phyloP scores from a whole-genome alignment of 1,284 basidiomycete species.

The Schizophyllum amplum region DNA sequence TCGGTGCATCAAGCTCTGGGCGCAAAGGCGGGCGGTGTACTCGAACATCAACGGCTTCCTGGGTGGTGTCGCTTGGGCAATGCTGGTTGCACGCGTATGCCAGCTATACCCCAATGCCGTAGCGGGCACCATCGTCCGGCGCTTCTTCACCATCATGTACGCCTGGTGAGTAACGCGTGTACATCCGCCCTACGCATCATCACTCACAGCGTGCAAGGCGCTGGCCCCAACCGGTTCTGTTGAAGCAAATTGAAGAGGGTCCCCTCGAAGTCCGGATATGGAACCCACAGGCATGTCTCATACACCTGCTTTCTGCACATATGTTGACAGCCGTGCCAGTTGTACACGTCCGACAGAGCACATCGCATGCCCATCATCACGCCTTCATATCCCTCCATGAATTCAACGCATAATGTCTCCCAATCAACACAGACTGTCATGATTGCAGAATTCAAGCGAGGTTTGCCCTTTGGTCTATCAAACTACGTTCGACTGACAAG shows the following conservation, averaged over 20 bases:
- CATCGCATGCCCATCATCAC: conserved; percentile 99
- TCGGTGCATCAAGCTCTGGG: conserved; percentile 97
- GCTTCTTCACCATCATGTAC: conserved; percentile 96
- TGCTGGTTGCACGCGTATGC: conserved; percentile 97
- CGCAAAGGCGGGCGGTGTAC: conserved; percentile 93
- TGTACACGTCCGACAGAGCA: conserved; percentile 88
- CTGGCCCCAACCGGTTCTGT: conserved; percentile 95
- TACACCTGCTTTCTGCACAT: conserved; percentile 1
- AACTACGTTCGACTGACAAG: not conserved
- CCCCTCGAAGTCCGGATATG: conserved; percentile 91
- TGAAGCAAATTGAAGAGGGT: conserved; percentile 96
- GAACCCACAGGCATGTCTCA: conserved; percentile 85
- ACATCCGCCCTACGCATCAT: not conserved
- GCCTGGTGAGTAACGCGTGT: conserved; percentile 63
- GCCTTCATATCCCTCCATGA: conserved; percentile 99
- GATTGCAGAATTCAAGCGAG: conserved; percentile 93
- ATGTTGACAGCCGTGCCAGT: conserved; percentile 30
- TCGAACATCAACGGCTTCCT: conserved; percentile 98
- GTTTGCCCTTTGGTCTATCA: conserved; percentile 28
- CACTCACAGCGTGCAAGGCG: conserved; percentile 43
- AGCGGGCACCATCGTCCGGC: conserved; percentile 91
- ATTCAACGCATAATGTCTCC: conserved; percentile 97
- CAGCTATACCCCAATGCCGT: conserved; percentile 95
- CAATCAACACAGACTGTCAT: conserved; percentile 95
- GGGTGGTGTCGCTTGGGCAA: conserved; percentile 98